Evolutionary conservation across 164 flowering plant genomes (phyloP).

Genomic region (Liquidambar formosana): DNA sequence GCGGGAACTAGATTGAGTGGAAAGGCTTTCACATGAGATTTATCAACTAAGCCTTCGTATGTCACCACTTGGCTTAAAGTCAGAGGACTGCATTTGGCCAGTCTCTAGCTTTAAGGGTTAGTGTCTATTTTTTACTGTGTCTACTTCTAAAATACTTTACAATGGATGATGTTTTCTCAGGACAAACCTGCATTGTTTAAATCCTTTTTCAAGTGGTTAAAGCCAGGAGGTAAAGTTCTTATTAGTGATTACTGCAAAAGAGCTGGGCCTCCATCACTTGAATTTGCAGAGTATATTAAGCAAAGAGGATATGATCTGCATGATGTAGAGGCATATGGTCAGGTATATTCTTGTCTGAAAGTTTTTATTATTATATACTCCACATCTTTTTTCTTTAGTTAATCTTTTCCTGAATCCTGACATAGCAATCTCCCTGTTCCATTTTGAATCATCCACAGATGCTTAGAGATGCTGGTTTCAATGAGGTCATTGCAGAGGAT

Average conservation of each 20-base stretch:
- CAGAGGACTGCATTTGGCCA: too few relatives aligned
- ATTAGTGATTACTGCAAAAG: slow-evolving; percentile 89
- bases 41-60: too few relatives aligned
- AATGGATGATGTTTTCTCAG: slow-evolving; percentile 34
- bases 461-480: slow-evolving; percentile 95
- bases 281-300: slow-evolving; percentile 71
- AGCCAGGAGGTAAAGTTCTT: slow-evolving; percentile 92
- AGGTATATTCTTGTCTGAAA: slow-evolving; percentile 43
- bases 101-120: too few relatives aligned
- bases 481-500: slow-evolving; percentile 83
- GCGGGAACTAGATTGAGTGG: too few relatives aligned
- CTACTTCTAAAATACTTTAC: neutral
- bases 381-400: neutral
- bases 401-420: too few relatives aligned
- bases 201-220: slow-evolving; percentile 88
- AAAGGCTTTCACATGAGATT: too few relatives aligned
- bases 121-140: too few relatives aligned
- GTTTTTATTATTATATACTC: neutral
- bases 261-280: slow-evolving; percentile 64
- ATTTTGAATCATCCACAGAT: slow-evolving; percentile 46
- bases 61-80: too few relatives aligned
- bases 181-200: slow-evolving; percentile 88
- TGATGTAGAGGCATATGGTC: slow-evolving; percentile 82
- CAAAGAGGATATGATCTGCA: slow-evolving; percentile 98
- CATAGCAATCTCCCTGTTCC: neutral